These are phyloP conservation scores for Skeletonema costatum DNA, from an alignment of 108 stramenopile species.

Conservation along the genomic window DNA sequence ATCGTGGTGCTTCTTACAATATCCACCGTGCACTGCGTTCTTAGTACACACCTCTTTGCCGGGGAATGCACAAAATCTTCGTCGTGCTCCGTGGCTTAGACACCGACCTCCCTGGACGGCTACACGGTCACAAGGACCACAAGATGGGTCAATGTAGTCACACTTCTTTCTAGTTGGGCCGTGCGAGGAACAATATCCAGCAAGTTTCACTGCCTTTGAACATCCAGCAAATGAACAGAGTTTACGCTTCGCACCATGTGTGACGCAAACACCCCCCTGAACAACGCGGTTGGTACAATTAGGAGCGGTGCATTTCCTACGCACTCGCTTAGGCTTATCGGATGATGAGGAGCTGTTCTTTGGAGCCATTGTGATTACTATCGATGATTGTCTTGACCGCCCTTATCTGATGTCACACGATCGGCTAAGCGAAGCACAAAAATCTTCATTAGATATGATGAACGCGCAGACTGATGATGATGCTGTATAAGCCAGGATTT, in stretches of 20 bases:
- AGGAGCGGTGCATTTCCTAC: conserved; percentile 38
- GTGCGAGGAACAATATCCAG: conserved; percentile 41
- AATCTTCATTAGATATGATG: no score
- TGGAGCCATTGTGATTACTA: background rate
- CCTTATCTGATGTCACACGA: no score
- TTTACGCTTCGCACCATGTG: conserved; percentile 50
- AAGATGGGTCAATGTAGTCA: conserved; percentile 3
- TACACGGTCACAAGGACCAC: conserved; percentile 19
- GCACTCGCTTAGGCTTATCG: conserved; percentile 28
- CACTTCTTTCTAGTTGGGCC: conserved; percentile 42
- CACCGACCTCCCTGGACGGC: conserved; percentile 49
- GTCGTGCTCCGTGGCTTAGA: conserved; percentile 40
- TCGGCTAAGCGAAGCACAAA: no score
- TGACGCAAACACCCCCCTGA: conserved; percentile 55
- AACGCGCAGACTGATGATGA: no score
- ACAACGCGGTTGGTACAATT: conserved; percentile 52
- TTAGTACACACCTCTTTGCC: conserved; percentile 30
- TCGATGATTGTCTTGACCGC: no score
- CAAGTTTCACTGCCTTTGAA: conserved; percentile 44
- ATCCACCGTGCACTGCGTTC: conserved; percentile 50
- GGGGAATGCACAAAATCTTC: conserved; percentile 31
- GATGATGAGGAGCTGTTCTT: conserved; percentile 10
- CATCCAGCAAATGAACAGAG: conserved; percentile 34
- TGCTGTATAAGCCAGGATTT: no score
- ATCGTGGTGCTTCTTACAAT: conserved; percentile 58